Evolutionary conservation across 2,329 filamentous ascomycete species (phyloP), one percentile per base, ranked within the genome.

Genomic region (Pezicula rhizophila): DNA sequence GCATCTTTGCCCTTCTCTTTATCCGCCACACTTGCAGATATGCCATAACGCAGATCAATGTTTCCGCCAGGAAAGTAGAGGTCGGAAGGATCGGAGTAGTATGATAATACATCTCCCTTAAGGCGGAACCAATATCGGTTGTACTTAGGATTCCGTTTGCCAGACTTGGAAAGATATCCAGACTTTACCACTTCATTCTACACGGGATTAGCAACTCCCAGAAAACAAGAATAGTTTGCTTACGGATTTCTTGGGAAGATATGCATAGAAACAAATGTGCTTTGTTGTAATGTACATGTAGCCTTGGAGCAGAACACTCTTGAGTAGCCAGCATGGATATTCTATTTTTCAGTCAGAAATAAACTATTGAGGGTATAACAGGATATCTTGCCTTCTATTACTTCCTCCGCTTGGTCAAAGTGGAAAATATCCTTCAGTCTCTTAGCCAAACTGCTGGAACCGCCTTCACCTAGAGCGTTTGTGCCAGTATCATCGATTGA

Each of bases 211-310:
- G 57, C 23, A 5, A 26, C 11, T 10, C n/a, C 15, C 17, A 14
- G 17, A 14, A 12, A 10, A 35, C 18, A 42, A 15, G 14, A 3
- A 26, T 4, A n/a, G 20, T 23, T 18, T 39, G 62, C 83, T 68
- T 74, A 87, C 86, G 45, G 86, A 82, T 75, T 93, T 96, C 73
- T 91, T 95, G 6, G 90, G 90, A n/a, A 97, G 77, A 64, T 96
- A 96, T 35, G 93, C 90, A 64, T 96, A 97, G 66, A 97, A 99
- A 69, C 91, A 96, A 52, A 97, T 87, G 64, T 99, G 93, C 59
- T 85, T 87, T 52, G 86, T 77, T 0, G 93, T 97, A 62, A 99
- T 88, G 69, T 97, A 97, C 78, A 99, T 85, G 65, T 93, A 96
- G 5, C 93, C 93, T 64, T 96, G 90, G 8, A 97, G 77, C 26